Conservation (phyloP, 352 stramenopile species). For the Pythium folliculosum region DNA sequence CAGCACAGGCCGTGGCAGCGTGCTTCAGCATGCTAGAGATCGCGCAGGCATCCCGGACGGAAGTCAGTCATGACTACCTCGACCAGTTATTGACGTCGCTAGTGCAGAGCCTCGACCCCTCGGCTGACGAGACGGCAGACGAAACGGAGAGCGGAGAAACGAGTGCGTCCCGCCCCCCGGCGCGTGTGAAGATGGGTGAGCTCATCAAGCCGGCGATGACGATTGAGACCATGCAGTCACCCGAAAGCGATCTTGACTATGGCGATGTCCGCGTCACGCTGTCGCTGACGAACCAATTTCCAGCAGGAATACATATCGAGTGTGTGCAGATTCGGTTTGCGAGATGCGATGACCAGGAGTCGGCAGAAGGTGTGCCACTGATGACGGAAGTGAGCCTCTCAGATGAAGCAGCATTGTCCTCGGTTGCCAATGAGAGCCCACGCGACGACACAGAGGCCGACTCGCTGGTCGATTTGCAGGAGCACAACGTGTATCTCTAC, state of each 20-base stretch:
- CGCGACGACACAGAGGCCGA: not conserved
- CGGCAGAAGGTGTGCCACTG: no score
- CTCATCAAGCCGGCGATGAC: slow-evolving; percentile 49
- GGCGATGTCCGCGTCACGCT: slow-evolving; percentile 62
- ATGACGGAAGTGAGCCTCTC: not conserved
- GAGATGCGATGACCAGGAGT: not conserved
- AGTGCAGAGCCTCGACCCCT: slow-evolving; percentile 38
- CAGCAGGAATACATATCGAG: slow-evolving; percentile 57
- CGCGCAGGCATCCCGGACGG: slow-evolving; percentile 47
- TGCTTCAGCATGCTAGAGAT: slow-evolving; percentile 69
- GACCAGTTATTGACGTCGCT: slow-evolving; percentile 50
- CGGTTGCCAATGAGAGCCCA: no score
- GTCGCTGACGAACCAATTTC: slow-evolving; percentile 58
- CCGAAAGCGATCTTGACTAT: slow-evolving; percentile 42
- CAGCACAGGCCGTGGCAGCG: slow-evolving; percentile 51
- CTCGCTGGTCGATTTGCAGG: slow-evolving; percentile 42
- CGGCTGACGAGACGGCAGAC: slow-evolving; percentile 7
- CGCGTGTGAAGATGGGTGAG: slow-evolving; percentile 49
- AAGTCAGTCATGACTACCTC: slow-evolving; percentile 50
- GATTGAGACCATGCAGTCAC: slow-evolving; percentile 61
- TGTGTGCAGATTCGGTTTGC: slow-evolving; percentile 50
- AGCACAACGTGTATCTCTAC: slow-evolving; percentile 61
- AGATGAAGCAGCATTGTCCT: not conserved
- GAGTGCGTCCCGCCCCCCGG: not conserved
- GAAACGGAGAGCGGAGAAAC: not conserved